Conservation (phyloP, 305 asterid genomes). For the Fraxinus velutina region DNA sequence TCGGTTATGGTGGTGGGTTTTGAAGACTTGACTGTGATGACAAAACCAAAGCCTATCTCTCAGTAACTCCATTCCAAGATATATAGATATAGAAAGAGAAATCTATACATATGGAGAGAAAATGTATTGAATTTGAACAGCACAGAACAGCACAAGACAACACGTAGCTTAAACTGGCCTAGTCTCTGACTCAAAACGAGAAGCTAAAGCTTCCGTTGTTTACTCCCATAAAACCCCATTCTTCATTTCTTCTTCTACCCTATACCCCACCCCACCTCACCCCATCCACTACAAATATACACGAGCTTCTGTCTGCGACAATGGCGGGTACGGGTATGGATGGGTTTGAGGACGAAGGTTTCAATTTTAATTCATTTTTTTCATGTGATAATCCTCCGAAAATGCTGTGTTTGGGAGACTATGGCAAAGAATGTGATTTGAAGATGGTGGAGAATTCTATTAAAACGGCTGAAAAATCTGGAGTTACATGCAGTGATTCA, state of each 20-base stretch:
- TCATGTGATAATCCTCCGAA: slow-evolving; percentile 33
- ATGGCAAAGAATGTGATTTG: background rate
- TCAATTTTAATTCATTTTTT: slow-evolving; percentile 35
- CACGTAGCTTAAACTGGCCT: slow-evolving; percentile 18
- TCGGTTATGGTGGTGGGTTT: slow-evolving; percentile 30
- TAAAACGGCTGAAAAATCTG: slow-evolving; percentile 24
- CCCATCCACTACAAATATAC: background rate
- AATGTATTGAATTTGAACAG: background rate
- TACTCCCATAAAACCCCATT: slow-evolving; percentile 28
- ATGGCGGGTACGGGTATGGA: slow-evolving; percentile 38
- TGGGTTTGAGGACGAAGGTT: slow-evolving; percentile 41
- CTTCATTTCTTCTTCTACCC: background rate
- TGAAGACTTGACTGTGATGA: slow-evolving; percentile 39
- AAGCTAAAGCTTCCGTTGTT: slow-evolving; percentile 39
- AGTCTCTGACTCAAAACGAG: background rate
- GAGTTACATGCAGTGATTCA: slow-evolving; percentile 40
- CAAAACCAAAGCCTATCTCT: slow-evolving; percentile 34
- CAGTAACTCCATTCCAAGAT: background rate
- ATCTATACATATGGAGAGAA: background rate
- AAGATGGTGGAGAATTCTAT: background rate
- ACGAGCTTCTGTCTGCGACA: background rate
- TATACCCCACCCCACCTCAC: background rate
- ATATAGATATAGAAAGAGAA: background rate
- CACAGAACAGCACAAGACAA: background rate
- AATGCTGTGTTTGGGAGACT: slow-evolving; percentile 68